Evolutionary conservation across 305 asterid species (phyloP).

Genomic region (Solanum chacoense): DNA sequence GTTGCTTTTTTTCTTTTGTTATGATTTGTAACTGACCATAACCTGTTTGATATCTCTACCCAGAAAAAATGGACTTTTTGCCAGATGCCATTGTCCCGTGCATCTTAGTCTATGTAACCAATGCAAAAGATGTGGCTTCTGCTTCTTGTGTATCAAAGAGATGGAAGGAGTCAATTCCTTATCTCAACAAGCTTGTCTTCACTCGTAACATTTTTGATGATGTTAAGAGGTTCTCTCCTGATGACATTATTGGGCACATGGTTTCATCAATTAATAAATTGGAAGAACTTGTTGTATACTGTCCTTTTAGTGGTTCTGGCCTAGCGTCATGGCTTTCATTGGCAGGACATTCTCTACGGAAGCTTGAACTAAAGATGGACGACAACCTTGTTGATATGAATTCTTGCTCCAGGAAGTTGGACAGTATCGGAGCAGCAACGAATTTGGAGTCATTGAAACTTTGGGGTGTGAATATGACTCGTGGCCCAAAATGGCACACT

Average conservation of each 20-base stretch:
- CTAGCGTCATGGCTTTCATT: slow-evolving; percentile 64
- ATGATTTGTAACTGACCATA: background rate
- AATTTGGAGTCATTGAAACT: slow-evolving; percentile 84
- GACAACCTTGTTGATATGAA: slow-evolving; percentile 54
- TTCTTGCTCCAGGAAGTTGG: slow-evolving; percentile 44
- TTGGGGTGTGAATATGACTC: slow-evolving; percentile 81
- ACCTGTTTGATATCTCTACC: slow-evolving; percentile 30
- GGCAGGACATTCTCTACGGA: slow-evolving; percentile 43
- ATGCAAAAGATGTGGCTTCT: slow-evolving; percentile 84
- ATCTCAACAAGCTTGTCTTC: slow-evolving; percentile 52
- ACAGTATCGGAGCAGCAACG: slow-evolving; percentile 49
- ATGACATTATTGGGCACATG: slow-evolving; percentile 40
- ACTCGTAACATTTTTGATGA: slow-evolving; percentile 64
- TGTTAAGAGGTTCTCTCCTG: slow-evolving; percentile 42
- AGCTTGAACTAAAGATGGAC: slow-evolving; percentile 66
- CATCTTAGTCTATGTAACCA: slow-evolving; percentile 54
- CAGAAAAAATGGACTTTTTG: slow-evolving; percentile 59
- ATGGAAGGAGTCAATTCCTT: slow-evolving; percentile 80
- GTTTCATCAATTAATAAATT: slow-evolving; percentile 40
- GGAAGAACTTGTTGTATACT: slow-evolving; percentile 78
- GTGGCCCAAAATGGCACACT: slow-evolving; percentile 71
- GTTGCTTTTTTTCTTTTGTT: background rate
- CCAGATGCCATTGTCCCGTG: slow-evolving; percentile 73
- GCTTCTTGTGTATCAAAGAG: slow-evolving; percentile 72
- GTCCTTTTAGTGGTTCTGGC: slow-evolving; percentile 63